Conservation (phyloP, 2,329 filamentous ascomycete species). For the Grosmannia clavigera region DNA sequence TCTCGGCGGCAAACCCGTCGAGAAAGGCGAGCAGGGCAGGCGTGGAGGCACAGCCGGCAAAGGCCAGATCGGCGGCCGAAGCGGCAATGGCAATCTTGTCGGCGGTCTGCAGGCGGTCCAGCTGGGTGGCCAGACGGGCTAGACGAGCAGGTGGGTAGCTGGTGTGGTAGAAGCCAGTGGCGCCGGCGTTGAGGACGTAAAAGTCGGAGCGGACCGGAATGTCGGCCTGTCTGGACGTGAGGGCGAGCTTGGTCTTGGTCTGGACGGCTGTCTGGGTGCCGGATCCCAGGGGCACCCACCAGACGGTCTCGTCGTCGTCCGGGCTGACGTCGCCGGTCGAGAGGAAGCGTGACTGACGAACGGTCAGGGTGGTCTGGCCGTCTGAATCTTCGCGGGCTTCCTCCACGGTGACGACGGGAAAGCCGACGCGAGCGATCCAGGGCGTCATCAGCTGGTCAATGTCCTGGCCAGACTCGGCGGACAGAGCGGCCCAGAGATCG, state of each 20-base stretch:
- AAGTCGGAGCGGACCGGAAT: constrained; percentile 65
- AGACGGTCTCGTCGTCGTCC: constrained; percentile 81
- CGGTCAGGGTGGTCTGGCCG: constrained; percentile 48
- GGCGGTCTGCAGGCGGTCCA: constrained; percentile 63
- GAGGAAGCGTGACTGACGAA: constrained; percentile 68
- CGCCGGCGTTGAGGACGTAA: constrained; percentile 87
- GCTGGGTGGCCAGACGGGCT: constrained; percentile 64
- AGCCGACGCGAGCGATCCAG: constrained; percentile 94
- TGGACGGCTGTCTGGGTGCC: constrained; percentile 24
- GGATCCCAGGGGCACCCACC: constrained; percentile 86
- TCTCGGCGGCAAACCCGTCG: constrained; percentile 71
- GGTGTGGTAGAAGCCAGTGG: constrained; percentile 81
- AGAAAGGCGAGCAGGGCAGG: constrained; percentile 72
- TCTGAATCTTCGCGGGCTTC: constrained; percentile 64
- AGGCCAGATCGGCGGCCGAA: constrained; percentile 78
- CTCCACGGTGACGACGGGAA: constrained; percentile 75
- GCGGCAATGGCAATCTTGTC: constrained; percentile 91
- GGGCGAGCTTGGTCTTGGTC: constrained; percentile 46
- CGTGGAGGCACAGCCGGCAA: constrained; percentile 75
- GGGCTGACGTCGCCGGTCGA: constrained; percentile 82
- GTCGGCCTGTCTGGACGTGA: constrained; percentile 66
- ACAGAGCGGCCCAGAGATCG: constrained; percentile 81
- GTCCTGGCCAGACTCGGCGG: constrained; percentile 76
- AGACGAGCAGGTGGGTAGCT: constrained; percentile 84
- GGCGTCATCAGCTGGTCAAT: constrained; percentile 79